Evolutionary conservation across 345 rosid genomes (phyloP).

Genomic region (Eucalyptus erythrocorys): DNA sequence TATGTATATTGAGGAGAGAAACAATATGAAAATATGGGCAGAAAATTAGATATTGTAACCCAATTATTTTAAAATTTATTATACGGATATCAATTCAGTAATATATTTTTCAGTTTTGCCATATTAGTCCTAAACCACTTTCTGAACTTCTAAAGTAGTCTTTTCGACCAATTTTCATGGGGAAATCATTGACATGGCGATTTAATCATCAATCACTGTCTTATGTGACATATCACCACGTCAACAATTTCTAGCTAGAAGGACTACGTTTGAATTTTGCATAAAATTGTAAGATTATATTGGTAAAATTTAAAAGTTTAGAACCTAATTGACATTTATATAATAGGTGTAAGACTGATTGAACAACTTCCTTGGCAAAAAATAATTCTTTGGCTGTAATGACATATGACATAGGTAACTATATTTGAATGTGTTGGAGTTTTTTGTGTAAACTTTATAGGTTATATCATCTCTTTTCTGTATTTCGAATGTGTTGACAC

Average conservation of each 20-base stretch:
- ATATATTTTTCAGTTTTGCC: neutral
- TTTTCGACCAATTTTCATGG: neutral
- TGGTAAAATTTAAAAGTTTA: neutral
- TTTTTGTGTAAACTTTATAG: neutral
- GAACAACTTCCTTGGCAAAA: neutral
- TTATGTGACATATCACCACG: fast-evolving
- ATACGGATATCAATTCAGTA: neutral
- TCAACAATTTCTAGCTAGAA: fast-evolving
- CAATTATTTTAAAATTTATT: no score
- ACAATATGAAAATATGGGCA: neutral
- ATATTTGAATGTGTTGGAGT: neutral
- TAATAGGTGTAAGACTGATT: neutral
- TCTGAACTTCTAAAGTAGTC: fast-evolving
- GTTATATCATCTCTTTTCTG: neutral
- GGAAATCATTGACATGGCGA: neutral
- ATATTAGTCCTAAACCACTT: no score
- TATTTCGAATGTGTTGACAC: neutral
- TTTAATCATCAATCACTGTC: fast-evolving
- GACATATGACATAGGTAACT: neutral
- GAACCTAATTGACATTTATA: neutral
- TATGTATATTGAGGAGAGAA: neutral
- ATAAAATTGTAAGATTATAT: neutral
- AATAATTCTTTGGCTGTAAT: neutral
- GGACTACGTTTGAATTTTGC: neutral
- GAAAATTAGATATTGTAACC: neutral